These are phyloP conservation scores for Sporothrix humicola DNA, from an alignment of 2,329 filamentous ascomycete genomes.

Conservation along the genomic window DNA sequence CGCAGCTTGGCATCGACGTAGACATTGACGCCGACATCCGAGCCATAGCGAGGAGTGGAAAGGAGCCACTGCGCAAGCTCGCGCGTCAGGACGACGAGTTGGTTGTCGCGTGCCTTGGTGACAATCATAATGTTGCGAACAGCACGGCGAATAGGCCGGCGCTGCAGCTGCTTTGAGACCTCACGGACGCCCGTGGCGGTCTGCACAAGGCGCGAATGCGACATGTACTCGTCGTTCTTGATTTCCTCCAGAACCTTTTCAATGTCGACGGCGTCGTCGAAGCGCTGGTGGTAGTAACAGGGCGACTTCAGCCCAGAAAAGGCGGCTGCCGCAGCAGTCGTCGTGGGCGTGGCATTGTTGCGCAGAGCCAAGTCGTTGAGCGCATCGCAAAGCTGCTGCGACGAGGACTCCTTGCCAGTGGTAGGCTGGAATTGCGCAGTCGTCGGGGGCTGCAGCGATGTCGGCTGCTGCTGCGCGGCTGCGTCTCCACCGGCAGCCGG, in stretches of 20 bases:
- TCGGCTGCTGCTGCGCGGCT: not conserved
- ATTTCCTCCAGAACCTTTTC: constrained; percentile 96
- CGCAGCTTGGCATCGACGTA: constrained; percentile 97
- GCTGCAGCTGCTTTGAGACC: constrained; percentile 92
- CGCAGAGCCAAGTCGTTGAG: constrained; percentile 59
- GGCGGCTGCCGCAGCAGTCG: constrained; percentile 43
- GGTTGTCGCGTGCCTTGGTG: constrained; percentile 95
- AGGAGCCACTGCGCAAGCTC: constrained; percentile 90
- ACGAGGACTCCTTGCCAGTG: constrained; percentile 44
- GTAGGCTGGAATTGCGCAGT: constrained; percentile 8
- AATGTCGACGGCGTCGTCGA: constrained; percentile 94
- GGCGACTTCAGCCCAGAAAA: constrained; percentile 82
- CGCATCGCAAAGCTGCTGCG: constrained; percentile 68
- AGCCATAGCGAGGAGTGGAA: constrained; percentile 85
- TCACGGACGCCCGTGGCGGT: constrained; percentile 94
- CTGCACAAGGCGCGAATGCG: constrained; percentile 91
- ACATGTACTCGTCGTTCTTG: constrained; percentile 84
- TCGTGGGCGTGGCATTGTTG: constrained; percentile 50
- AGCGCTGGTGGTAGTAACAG: constrained; percentile 97
- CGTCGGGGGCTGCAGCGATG: constrained; percentile 13
- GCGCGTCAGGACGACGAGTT: constrained; percentile 84
- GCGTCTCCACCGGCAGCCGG: constrained; percentile 42
- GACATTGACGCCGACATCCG: constrained; percentile 89
- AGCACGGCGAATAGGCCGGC: constrained; percentile 87
- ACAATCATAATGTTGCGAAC: constrained; percentile 98